Evolutionary conservation across 1,284 basidiomycete species (phyloP).

Genomic region (Cutaneotrichosporon curvatum): DNA sequence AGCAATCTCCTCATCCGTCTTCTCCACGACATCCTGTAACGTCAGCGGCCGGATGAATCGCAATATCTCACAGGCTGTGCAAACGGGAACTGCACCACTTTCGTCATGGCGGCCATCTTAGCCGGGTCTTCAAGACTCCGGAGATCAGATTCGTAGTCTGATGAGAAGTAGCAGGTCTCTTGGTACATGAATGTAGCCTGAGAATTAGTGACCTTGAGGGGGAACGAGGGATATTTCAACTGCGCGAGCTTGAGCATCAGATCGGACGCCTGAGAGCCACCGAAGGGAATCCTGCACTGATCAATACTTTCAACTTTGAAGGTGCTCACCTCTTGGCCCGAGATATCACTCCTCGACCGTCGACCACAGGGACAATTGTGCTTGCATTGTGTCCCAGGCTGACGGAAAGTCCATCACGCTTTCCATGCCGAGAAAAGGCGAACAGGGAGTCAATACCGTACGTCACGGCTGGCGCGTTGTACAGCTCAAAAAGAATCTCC

Average conservation of each 20-base stretch:
- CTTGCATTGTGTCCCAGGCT: conserved; percentile 53
- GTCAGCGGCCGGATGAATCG: not conserved
- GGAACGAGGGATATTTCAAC: conserved; percentile 90
- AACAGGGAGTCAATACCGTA: conserved; percentile 90
- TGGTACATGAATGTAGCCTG: conserved; percentile 74
- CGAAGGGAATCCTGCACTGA: conserved; percentile 75
- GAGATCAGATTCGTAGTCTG: conserved; percentile 67
- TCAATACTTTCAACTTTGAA: not conserved
- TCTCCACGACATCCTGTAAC: conserved; percentile 61
- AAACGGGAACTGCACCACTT: conserved; percentile 81
- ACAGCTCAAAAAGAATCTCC: conserved; percentile 93
- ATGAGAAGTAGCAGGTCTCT: conserved; percentile 76
- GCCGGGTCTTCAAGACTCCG: conserved; percentile 58
- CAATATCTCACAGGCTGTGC: conserved; percentile 50
- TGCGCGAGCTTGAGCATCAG: conserved; percentile 87
- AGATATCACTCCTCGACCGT: conserved; percentile 70
- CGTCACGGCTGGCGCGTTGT: conserved; percentile 74
- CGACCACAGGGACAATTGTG: conserved; percentile 74
- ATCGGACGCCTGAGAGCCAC: conserved; percentile 80
- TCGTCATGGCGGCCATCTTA: conserved; percentile 59
- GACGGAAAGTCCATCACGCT: conserved; percentile 65
- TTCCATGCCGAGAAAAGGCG: conserved; percentile 60
- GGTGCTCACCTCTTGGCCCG: conserved; percentile 67
- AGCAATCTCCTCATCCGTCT: conserved; percentile 82
- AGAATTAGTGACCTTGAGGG: conserved; percentile 50